Evolutionary conservation across 108 stramenopile genomes (phyloP).

Genomic region (Parmales sp.): DNA sequence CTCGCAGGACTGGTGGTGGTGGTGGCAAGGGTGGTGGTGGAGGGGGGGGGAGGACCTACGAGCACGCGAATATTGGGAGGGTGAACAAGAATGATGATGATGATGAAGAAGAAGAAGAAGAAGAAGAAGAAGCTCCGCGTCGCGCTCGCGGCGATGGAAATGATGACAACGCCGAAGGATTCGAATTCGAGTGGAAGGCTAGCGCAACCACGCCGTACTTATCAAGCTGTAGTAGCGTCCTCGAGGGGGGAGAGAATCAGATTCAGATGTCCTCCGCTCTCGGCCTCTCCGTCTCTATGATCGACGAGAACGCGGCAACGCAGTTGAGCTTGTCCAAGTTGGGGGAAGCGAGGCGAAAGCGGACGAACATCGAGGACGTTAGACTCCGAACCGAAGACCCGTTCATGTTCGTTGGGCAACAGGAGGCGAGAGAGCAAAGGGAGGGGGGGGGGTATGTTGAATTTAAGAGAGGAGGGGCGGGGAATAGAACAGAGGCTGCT

Average conservation of each 20-base stretch:
- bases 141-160: too few relatives aligned
- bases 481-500: too few relatives aligned
- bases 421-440: background rate
- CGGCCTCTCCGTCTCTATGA: background rate
- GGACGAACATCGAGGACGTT: background rate
- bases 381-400: background rate
- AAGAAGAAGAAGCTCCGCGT: too few relatives aligned
- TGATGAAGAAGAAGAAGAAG: background rate
- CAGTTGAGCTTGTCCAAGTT: background rate
- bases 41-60: slow-evolving; percentile 1
- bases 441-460: background rate
- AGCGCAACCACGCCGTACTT: background rate
- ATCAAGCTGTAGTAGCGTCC: background rate
- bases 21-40: background rate
- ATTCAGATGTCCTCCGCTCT: background rate
- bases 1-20: background rate
- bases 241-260: background rate
- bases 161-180: background rate
- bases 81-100: background rate
- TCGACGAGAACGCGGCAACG: background rate
- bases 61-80: background rate
- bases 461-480: too few relatives aligned
- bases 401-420: background rate
- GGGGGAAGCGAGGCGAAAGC: background rate
- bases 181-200: background rate